Percentiles rank a stretch among this genome's conserved stretches.
Evolutionary conservation across 805 yeast genomes (phyloP).

Genomic region (Pichia pseudocactophila): DNA sequence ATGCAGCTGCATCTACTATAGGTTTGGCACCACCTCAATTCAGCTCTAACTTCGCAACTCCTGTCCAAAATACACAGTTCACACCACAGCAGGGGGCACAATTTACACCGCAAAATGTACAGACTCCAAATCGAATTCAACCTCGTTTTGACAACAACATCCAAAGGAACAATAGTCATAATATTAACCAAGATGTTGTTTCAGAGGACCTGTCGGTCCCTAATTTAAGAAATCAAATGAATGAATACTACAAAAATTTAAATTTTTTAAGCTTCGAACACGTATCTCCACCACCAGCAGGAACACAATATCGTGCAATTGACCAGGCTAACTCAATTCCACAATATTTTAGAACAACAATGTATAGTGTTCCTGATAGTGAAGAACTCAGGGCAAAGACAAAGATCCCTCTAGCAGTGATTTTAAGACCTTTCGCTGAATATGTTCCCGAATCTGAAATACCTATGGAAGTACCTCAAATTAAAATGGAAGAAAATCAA

Average conservation of each 20-base stretch:
- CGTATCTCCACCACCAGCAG: conserved; percentile 76
- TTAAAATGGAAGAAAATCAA: conserved; percentile 45
- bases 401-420: conserved; percentile 71
- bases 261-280: conserved; percentile 66
- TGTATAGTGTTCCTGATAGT: conserved; percentile 75
- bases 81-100: neutral
- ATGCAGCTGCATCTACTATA: conserved; percentile 26
- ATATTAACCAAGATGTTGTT: conserved; percentile 3
- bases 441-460: conserved; percentile 37
- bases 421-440: conserved; percentile 80
- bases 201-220: conserved; percentile 30
- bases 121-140: neutral
- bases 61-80: neutral
- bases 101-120: neutral
- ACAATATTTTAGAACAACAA: conserved; percentile 62
- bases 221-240: conserved; percentile 25
- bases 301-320: conserved; percentile 54
- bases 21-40: conserved; percentile 16
- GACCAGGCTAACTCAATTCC: conserved; percentile 89
- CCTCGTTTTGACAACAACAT: neutral
- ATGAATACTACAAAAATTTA: conserved; percentile 29
- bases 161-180: conserved; percentile 3
- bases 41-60: neutral
- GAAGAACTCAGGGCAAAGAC: conserved; percentile 63
- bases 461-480: conserved; percentile 43